Conservation (phyloP, 1,284 basidiomycete species). For the Sutorius eximius region DNA sequence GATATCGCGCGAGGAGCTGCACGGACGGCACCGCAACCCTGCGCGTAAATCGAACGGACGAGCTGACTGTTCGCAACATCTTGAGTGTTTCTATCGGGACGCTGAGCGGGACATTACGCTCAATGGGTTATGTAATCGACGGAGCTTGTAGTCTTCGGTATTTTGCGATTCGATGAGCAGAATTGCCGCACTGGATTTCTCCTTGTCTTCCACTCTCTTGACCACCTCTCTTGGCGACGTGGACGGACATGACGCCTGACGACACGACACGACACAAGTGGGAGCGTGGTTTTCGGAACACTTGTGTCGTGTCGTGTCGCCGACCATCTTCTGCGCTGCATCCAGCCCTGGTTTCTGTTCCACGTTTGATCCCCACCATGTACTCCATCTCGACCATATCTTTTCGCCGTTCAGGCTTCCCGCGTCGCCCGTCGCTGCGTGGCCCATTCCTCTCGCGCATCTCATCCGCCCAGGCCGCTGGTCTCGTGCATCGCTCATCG, state of each 20-base stretch:
- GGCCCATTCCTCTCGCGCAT: background rate
- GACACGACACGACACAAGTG: slow-evolving; percentile 34
- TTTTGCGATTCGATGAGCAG: slow-evolving; percentile 31
- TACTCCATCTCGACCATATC: background rate
- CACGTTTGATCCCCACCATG: background rate
- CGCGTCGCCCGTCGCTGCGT: background rate
- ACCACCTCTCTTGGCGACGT: background rate
- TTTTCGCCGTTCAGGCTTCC: background rate
- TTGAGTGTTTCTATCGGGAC: background rate
- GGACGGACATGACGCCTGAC: background rate
- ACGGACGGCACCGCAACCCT: slow-evolving; percentile 7
- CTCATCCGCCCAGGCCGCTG: too few relatives aligned
- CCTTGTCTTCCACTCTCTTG: background rate
- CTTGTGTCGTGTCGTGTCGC: slow-evolving; percentile 33
- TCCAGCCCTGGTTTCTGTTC: background rate
- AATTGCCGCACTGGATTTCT: slow-evolving; percentile 30
- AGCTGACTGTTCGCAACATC: slow-evolving; percentile 28
- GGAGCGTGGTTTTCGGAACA: slow-evolving; percentile 53
- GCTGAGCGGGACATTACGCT: too few relatives aligned
- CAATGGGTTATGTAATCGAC: background rate
- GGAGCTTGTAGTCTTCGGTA: slow-evolving; percentile 8
- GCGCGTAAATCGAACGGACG: slow-evolving; percentile 6
- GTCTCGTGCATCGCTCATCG: too few relatives aligned
- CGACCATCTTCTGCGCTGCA: background rate
- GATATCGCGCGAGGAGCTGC: slow-evolving; percentile 17